These are phyloP conservation scores for Isabelozyma heimii DNA, from an alignment of 805 yeast species.

Conservation along the genomic window DNA sequence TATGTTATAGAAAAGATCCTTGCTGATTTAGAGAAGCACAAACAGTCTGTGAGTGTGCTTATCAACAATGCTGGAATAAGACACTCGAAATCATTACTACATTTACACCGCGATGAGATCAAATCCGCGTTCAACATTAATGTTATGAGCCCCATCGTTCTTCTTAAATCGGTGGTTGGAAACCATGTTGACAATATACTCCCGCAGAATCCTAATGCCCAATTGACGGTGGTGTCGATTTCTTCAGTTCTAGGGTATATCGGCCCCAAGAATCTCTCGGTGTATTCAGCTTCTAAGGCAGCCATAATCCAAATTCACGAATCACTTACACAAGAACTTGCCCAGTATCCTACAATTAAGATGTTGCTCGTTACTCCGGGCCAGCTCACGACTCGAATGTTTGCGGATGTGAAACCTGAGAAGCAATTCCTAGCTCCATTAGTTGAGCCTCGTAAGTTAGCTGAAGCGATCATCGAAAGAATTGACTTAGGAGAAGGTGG, in stretches of 20 bases:
- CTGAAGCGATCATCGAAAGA: conserved; percentile 28
- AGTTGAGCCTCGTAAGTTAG: conserved; percentile 36
- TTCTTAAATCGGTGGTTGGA: conserved; percentile 16
- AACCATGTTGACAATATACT: conserved; percentile 13
- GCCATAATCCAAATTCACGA: conserved; percentile 45
- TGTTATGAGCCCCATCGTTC: conserved; percentile 27
- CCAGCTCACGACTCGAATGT: conserved; percentile 49
- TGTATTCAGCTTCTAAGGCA: conserved; percentile 51
- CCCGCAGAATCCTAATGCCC: conserved; percentile 1
- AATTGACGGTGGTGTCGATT: conserved; percentile 39
- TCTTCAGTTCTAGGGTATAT: conserved; percentile 48
- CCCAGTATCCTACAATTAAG: conserved; percentile 18
- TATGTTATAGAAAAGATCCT: conserved; percentile 20
- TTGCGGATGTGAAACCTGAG: conserved; percentile 42
- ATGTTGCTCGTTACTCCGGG: conserved; percentile 48
- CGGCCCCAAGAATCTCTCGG: conserved; percentile 46
- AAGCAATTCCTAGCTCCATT: conserved; percentile 47
- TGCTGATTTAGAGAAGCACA: conserved; percentile 6
- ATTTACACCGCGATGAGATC: conserved; percentile 18
- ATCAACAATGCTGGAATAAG: conserved; percentile 52
- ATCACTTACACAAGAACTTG: conserved; percentile 39
- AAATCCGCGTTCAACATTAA: conserved; percentile 27
- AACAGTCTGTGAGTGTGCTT: conserved; percentile 19
- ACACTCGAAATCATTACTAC: conserved; percentile 27
- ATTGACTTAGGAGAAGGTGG: conserved; percentile 41